Base-by-base conservation (phyloP, 345 rosid species). In the Turritis glabra region DNA sequence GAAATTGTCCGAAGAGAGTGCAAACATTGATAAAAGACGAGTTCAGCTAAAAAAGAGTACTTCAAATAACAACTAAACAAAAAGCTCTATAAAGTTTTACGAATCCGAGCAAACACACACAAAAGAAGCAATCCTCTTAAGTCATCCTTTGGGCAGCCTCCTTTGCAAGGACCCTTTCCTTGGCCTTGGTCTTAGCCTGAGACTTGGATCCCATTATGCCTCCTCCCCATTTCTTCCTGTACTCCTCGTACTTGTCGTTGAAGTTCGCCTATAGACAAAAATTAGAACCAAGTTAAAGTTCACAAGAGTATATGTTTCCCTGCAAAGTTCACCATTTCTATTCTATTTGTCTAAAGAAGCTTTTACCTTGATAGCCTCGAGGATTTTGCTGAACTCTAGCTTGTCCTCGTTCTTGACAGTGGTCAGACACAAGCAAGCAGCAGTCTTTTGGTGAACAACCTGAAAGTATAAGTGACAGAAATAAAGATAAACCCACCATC, bases 171-270 rank as follows among this genome's bases (percentile, higher is more conserved):
- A 89, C 58, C 37, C 75, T 89, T 63, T 89, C 91, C 82, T 85
- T 89, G 11, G 95, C 95, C 69, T 87, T 87, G 44, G 85, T 84
- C 80, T 77, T 86, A 2, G 90, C 92, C 83, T 85, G 92, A 2
- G 95, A 89, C 77, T 89, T 89, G 37, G 95, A 87, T 10, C 95
- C 92, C 95, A 89, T 89, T 15, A 89, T 84, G 9, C 95, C 95
- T 55, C 96, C 96, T 25, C 96, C 96, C 96, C 96, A 88, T 74
- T 84, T 89, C 89, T 89, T 89, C 35, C 92, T 84, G 76, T 82
- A 75, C 83, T 89, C 96, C 7, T 89, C 95, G 18, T 67, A 89
- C 83, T 89, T 89, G 84, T 87, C 90, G 3, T 87, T 85, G 73
- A 89, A 89, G 86, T 86, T 87, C 0, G 94, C 94, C 94, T 89